These are phyloP conservation scores for Citrus australasica DNA, from an alignment of 345 rosid species.

Conservation along the genomic window DNA sequence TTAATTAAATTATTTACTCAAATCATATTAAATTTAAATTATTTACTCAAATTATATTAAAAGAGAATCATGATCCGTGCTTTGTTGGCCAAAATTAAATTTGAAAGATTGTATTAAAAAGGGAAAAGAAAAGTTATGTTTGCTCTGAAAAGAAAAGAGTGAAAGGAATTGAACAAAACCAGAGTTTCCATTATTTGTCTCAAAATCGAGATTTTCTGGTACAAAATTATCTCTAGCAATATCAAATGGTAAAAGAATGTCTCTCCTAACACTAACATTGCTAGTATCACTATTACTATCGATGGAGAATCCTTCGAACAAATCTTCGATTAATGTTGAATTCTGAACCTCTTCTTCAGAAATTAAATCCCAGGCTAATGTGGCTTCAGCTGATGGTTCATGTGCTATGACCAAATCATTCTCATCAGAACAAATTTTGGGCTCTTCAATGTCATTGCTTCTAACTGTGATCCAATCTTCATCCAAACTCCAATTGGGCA, in stretches of 20 bases:
- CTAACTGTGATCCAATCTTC: constrained; percentile 76
- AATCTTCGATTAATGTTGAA: constrained; percentile 33
- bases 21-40: no score
- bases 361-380: constrained; percentile 9
- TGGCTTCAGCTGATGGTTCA: constrained; percentile 18
- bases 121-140: background rate
- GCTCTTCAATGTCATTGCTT: constrained; percentile 32
- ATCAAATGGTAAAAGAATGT: background rate
- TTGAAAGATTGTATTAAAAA: background rate
- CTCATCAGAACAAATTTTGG: constrained; percentile 20
- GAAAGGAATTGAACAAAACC: constrained; percentile 10
- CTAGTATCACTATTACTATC: constrained; percentile 12
- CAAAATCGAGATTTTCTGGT: constrained; percentile 20
- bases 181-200: constrained; percentile 17
- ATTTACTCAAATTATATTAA: no score
- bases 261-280: background rate
- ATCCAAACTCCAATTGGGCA: constrained; percentile 33
- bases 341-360: constrained; percentile 36
- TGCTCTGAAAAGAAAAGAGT: background rate
- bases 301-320: constrained; percentile 27
- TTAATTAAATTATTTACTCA: no score
- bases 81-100: background rate
- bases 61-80: background rate
- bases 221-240: constrained; percentile 31
- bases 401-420: constrained; percentile 18